phyloP scores from a whole-genome alignment of 768 basidiomycete genomes.

The Pholiota molesta region DNA sequence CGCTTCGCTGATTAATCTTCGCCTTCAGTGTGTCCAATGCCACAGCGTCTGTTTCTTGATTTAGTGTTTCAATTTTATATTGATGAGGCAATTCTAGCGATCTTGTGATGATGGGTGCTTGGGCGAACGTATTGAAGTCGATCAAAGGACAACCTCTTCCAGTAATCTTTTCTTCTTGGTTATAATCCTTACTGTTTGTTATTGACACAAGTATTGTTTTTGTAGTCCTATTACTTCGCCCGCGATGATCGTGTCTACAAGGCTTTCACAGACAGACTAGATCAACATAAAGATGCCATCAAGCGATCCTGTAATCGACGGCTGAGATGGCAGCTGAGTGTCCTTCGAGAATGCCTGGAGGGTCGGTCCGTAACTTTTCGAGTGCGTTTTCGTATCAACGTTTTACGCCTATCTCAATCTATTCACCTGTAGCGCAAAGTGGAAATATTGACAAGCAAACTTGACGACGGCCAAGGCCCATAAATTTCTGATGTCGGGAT shows the following conservation, averaged over 20 bases:
- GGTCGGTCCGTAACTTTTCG: constrained; percentile 68
- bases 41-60: constrained; percentile 46
- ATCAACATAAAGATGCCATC: constrained; percentile 47
- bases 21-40: constrained; percentile 80
- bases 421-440: constrained; percentile 54
- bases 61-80: background rate
- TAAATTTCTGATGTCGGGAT: constrained; percentile 25
- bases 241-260: constrained; percentile 87
- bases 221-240: constrained; percentile 88
- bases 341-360: constrained; percentile 65
- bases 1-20: constrained; percentile 4
- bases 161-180: constrained; percentile 70
- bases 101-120: constrained; percentile 79
- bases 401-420: background rate
- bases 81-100: constrained; percentile 44
- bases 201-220: background rate
- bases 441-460: constrained; percentile 57
- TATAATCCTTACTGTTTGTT: background rate
- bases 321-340: constrained; percentile 71
- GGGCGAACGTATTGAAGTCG: constrained; percentile 65
- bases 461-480: constrained; percentile 66
- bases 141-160: constrained; percentile 72
- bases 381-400: constrained; percentile 40
- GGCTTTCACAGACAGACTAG: constrained; percentile 58
- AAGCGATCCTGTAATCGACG: constrained; percentile 52